Evolutionary conservation across 1,139 yeast genomes (phyloP).

Genomic region (Suhomyces kunorum): DNA sequence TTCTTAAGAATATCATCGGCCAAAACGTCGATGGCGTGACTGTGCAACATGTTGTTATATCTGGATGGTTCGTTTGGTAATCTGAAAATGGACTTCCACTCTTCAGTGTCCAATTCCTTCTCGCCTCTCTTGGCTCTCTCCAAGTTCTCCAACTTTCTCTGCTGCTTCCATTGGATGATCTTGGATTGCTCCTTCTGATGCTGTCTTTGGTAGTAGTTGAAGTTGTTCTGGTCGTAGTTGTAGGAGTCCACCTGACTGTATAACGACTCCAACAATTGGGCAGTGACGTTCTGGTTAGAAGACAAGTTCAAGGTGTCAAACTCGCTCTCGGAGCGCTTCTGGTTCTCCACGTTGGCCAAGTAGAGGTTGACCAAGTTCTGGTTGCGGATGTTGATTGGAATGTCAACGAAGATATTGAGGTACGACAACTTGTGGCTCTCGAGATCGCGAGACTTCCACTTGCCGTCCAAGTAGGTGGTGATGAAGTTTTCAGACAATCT

Average conservation of each 20-base stretch:
- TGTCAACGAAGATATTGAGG: conserved; percentile 70
- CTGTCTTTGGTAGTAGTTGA: conserved; percentile 81
- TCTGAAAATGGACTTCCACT: conserved; percentile 67
- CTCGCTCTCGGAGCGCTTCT: conserved; percentile 27
- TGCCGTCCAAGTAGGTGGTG: conserved; percentile 55
- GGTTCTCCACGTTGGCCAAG: conserved; percentile 39
- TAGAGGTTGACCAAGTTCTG: conserved; percentile 45
- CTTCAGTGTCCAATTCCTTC: conserved; percentile 56
- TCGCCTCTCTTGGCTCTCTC: conserved; percentile 61
- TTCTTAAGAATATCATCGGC: conserved; percentile 66
- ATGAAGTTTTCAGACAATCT: conserved; percentile 68
- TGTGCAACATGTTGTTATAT: conserved; percentile 68
- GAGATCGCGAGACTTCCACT: conserved; percentile 68
- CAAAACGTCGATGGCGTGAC: conserved; percentile 68
- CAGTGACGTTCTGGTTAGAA: conserved; percentile 47
- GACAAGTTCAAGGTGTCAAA: conserved; percentile 46
- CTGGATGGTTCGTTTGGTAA: conserved; percentile 78
- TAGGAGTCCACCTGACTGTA: conserved; percentile 76
- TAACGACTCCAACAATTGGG: conserved; percentile 63
- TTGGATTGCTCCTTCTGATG: conserved; percentile 69
- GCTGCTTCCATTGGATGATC: conserved; percentile 70
- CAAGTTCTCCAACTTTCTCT: conserved; percentile 67
- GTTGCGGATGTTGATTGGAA: conserved; percentile 66
- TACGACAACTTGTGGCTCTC: conserved; percentile 62
- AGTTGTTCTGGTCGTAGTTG: conserved; percentile 79